Evolutionary conservation across 371 early-diverging fungal species (phyloP).

Genomic region (Mortierella sp.): DNA sequence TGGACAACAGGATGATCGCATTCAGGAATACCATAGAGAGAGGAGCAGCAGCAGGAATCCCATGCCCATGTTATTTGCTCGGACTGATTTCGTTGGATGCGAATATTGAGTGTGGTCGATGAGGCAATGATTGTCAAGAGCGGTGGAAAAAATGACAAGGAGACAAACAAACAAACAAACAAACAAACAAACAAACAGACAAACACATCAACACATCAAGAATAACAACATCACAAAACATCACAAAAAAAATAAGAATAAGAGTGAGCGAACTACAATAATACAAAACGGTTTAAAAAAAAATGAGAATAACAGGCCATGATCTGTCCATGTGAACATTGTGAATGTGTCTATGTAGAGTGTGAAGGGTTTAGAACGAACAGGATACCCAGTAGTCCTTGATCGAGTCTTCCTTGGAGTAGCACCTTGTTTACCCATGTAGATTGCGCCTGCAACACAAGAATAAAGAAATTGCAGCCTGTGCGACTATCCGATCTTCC

Average conservation of each 20-base stretch:
- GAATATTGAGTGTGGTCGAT: not conserved
- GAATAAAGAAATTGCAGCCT: not conserved
- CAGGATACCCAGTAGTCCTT: not conserved
- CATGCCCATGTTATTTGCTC: not conserved
- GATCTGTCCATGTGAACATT: not conserved
- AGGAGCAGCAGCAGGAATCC: not conserved
- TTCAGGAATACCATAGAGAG: not conserved
- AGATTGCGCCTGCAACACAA: not conserved
- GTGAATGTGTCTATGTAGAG: not conserved
- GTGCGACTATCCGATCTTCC: not conserved
- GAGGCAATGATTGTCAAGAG: conserved; percentile 6
- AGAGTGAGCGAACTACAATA: conserved; percentile 11
- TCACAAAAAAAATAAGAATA: conserved; percentile 13
- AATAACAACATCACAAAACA: conserved; percentile 3
- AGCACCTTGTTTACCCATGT: too few relatives aligned
- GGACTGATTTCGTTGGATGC: not conserved
- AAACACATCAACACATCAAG: conserved; percentile 7
- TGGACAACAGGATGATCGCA: not conserved
- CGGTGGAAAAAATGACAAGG: conserved; percentile 1
- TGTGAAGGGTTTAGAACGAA: not conserved
- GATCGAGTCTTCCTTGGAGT: too few relatives aligned
- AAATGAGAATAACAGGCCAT: conserved; percentile 4
- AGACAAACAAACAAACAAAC: not conserved
- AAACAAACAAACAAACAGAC: conserved; percentile 2
- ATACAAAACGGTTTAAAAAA: conserved; percentile 8